Evolutionary conservation across 208 protist genomes (phyloP).

Genomic region (Zelonia costaricensis): DNA sequence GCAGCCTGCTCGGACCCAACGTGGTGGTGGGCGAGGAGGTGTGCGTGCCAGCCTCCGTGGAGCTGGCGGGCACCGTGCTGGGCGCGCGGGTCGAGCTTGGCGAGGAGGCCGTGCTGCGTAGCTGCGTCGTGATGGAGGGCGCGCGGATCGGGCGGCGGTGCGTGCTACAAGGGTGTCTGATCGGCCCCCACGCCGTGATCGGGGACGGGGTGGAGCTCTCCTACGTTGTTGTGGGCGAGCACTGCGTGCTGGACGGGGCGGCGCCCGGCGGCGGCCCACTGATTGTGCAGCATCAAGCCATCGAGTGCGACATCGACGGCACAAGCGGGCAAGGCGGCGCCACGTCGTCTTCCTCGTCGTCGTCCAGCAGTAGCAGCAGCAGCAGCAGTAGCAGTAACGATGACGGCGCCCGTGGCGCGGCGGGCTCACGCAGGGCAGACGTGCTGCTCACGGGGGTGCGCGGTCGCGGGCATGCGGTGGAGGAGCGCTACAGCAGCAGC

Average conservation of each 20-base stretch:
- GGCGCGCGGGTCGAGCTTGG: constrained; percentile 63
- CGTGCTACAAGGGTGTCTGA: constrained; percentile 54
- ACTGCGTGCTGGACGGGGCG: constrained; percentile 33
- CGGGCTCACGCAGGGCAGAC: constrained; percentile 14
- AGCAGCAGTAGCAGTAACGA: constrained; percentile 3
- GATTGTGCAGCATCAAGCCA: constrained; percentile 19
- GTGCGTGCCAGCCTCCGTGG: constrained; percentile 41
- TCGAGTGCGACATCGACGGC: constrained; percentile 17
- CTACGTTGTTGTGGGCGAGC: constrained; percentile 57
- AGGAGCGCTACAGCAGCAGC: constrained; percentile 30
- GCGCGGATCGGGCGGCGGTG: constrained; percentile 56
- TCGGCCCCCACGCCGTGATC: constrained; percentile 55
- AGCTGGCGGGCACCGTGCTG: constrained; percentile 59
- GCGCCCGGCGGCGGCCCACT: constrained; percentile 14
- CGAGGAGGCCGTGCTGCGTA: constrained; percentile 44
- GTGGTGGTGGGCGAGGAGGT: constrained; percentile 72
- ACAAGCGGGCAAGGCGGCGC: constrained; percentile 1
- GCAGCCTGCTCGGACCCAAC: constrained; percentile 36
- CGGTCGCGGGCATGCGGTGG: constrained; percentile 36
- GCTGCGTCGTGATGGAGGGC: constrained; percentile 74
- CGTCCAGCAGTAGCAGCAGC: constrained; percentile 18
- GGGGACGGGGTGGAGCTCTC: constrained; percentile 47
- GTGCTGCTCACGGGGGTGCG: constrained; percentile 36
- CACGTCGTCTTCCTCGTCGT: constrained; percentile 1
- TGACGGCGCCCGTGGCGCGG: not conserved